Conservation (phyloP, 1,284 basidiomycete species). For the Leccinum pachyderme region DNA sequence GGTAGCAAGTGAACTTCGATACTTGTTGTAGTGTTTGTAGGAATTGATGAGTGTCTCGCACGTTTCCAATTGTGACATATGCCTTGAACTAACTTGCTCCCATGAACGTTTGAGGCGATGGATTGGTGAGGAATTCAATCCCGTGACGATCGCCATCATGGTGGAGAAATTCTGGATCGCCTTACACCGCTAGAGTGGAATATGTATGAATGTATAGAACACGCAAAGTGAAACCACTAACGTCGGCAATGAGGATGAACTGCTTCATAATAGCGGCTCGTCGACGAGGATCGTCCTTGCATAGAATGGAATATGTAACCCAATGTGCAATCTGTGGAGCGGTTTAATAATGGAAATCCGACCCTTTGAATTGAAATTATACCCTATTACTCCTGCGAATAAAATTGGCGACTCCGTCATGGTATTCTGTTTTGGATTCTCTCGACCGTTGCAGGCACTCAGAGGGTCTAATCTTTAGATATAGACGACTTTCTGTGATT, state of each 20-base stretch:
- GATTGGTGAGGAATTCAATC: conserved; percentile 75
- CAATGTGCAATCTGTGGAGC: conserved; percentile 58
- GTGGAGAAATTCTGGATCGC: conserved; percentile 75
- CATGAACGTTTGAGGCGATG: conserved; percentile 76
- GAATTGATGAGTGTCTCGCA: conserved; percentile 64
- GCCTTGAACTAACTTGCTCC: conserved; percentile 58
- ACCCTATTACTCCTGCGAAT: conserved; percentile 74
- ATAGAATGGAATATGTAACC: conserved; percentile 73
- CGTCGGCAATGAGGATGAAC: conserved; percentile 76
- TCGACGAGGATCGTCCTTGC: conserved; percentile 68
- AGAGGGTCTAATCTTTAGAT: conserved; percentile 65
- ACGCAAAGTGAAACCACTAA: conserved; percentile 35
- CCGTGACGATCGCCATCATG: conserved; percentile 78
- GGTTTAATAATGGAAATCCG: background rate
- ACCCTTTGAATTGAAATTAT: conserved; percentile 8
- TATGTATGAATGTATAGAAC: conserved; percentile 7
- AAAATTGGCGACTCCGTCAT: conserved; percentile 65
- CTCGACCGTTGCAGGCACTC: conserved; percentile 68
- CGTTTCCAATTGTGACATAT: conserved; percentile 44
- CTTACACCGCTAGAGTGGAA: conserved; percentile 56
- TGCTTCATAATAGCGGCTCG: conserved; percentile 70
- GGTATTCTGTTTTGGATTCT: conserved; percentile 48
- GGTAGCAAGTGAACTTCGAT: conserved; percentile 62
- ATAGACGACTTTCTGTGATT: conserved; percentile 70
- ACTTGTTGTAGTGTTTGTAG: conserved; percentile 76